phyloP scores from a whole-genome alignment of 1,284 basidiomycete genomes.

The Peniophora sp. region DNA sequence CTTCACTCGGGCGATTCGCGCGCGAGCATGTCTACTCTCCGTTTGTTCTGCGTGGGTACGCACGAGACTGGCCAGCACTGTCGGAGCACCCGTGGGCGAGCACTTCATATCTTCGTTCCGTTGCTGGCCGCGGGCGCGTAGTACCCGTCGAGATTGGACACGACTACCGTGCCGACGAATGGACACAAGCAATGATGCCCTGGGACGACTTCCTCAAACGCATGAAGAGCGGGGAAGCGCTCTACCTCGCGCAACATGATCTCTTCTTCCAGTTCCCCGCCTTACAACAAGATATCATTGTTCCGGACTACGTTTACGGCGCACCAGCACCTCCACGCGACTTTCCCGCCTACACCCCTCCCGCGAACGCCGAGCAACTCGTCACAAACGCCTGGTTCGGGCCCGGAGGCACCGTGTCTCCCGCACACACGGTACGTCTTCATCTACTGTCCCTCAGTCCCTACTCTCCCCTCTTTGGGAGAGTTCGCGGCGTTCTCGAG shows the following conservation, averaged over 20 bases:
- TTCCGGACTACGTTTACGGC: constrained; percentile 87
- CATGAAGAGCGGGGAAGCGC: constrained; percentile 22
- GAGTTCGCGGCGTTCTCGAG: too few relatives aligned
- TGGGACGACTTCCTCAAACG: constrained; percentile 73
- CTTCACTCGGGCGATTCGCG: constrained; percentile 51
- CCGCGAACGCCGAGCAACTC: constrained; percentile 59
- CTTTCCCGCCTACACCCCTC: constrained; percentile 53
- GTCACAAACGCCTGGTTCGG: constrained; percentile 89
- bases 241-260: constrained; percentile 92
- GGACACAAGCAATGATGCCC: constrained; percentile 75
- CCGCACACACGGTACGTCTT: constrained; percentile 81
- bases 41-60: constrained; percentile 66
- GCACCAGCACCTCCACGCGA: constrained; percentile 39
- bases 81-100: constrained; percentile 63
- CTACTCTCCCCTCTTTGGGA: constrained; percentile 4
- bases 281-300: constrained; percentile 63
- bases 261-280: constrained; percentile 81
- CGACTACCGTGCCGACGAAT: constrained; percentile 76
- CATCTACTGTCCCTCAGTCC: too few relatives aligned
- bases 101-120: constrained; percentile 54
- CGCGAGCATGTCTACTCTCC: constrained; percentile 33
- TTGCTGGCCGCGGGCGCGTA: constrained; percentile 71
- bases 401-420: constrained; percentile 67
- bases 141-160: constrained; percentile 88
- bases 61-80: constrained; percentile 65